Evolutionary conservation across 306 rosid genomes (phyloP).

Genomic region (Cucurbita maxima): DNA sequence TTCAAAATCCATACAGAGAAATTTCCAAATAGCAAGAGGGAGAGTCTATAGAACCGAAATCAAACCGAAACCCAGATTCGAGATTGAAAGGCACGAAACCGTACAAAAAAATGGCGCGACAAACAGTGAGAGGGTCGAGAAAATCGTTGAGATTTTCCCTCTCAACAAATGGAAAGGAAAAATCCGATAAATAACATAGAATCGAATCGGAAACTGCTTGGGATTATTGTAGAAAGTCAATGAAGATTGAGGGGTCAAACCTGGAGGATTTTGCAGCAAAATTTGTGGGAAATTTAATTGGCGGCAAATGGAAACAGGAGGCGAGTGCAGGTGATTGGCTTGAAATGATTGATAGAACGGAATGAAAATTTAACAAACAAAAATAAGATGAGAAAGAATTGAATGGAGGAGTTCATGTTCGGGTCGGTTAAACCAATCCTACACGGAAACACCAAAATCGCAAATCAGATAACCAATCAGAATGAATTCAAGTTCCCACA

Average conservation of each 20-base stretch:
- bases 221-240: background rate
- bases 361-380: background rate
- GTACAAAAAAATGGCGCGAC: background rate
- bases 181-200: background rate
- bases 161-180: background rate
- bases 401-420: background rate
- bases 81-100: background rate
- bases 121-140: background rate
- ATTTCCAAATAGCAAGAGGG: background rate
- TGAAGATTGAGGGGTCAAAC: background rate
- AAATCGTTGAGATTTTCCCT: background rate
- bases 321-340: background rate
- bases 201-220: background rate
- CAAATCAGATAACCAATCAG: background rate
- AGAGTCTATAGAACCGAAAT: constrained; percentile 1
- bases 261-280: background rate
- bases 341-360: background rate
- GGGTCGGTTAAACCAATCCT: background rate
- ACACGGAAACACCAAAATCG: background rate
- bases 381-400: background rate
- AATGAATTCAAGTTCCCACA: background rate
- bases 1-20: constrained; percentile 38
- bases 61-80: constrained; percentile 6
- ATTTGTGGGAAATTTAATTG: background rate
- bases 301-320: background rate